Evolutionary conservation across 306 rosid species (phyloP), one percentile per base, ranked within the genome.

Genomic region (Aeschynomene evenia): DNA sequence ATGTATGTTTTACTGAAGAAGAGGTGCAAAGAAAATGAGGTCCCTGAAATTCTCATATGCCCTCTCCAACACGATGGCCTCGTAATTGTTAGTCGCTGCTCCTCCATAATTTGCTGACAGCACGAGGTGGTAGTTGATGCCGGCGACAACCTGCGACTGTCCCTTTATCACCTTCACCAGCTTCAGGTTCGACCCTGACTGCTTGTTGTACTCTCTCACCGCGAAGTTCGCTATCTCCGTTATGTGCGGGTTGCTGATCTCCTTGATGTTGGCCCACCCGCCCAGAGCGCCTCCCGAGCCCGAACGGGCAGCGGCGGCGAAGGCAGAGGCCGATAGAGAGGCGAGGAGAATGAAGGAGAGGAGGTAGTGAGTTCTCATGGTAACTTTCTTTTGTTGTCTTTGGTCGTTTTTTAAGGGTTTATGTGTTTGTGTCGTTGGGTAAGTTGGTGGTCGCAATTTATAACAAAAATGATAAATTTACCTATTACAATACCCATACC

Each of bases 191-290:
- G 37, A 19, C 42, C 54, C 50, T 2, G 61, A 26, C 14, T 50
- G 0, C 74, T 70, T 82, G 57, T 79, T 53, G 77, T 85, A 70
- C 62, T 86, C 83, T 0, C 48, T 23, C 20, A 86, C 79, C 0
- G 86, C 91, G 6, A 52, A 86, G 19, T 76, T 22, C 3, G 77
- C 91, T 13, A 86, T 82, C 79, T 78, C 79, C 12, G 10, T 15
- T 48, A 83, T 83, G 34, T 83, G 63, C 2, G 67, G 72, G 37
- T 33, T 9, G 37, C 7, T 7, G 37, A 33, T 7, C 9, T 33
- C 9, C 37, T 33, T 33, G 37, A 33, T 7, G 37, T 1, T 78
- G 21, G 4, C 5, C 76, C 80, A 85, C 4, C 74, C 79, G 45
- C 80, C 82, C 10, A 9, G 31, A 28, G 5, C 5, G 1, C 3